Evolutionary conservation across 805 yeast genomes (phyloP), one percentile per base, ranked within the genome.

Genomic region (Dipodascus geniculatus): DNA sequence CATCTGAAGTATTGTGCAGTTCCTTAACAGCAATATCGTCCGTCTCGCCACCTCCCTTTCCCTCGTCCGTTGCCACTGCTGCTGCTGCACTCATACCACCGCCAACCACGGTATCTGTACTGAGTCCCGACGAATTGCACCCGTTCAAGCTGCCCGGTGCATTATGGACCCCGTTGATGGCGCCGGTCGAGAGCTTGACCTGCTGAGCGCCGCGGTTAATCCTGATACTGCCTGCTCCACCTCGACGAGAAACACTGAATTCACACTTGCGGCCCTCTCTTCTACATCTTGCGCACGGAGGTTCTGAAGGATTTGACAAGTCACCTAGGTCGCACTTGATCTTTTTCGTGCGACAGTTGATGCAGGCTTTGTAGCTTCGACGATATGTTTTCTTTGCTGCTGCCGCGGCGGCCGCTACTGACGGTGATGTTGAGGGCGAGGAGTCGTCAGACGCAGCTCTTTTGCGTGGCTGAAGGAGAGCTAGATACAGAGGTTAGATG

Each of bases 261-360:
- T 83, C 81, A 68, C 98, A 90, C 60, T 83, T 88, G 59, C 79
- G 79, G 16, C 95, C 73, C 63, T 90, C 96, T 48, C 97, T 74
- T 56, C 77, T 75, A 63, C 98, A 90, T 51, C 97, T 71, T 1
- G 80, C 82, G 73, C 98, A 90, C 2, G 95, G 93, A 2, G 95
- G 93, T 2, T 79, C 81, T 48, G 74, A 73, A 0, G 95, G 95
- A 56, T 76, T 75, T 51, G 81, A 83, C 4, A 81, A 78, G 8
- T 82, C 79, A 1, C 96, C 96, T 59, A 90, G 69, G 64, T 88
- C 95, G 71, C 98, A 90, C 62, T 81, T 82, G 48, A 87, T 87
- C 63, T 90, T 91, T 47, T 95, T 76, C 3, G 81, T 78, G 17
- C 96, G 77, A 65, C 98, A 90, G 68, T 82, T 86, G 50, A 86